A percentile compares a stretch with the other conserved stretches of the same genome.
phyloP scores from a whole-genome alignment of 257 asterid species.

The Penstemon barbatus region DNA sequence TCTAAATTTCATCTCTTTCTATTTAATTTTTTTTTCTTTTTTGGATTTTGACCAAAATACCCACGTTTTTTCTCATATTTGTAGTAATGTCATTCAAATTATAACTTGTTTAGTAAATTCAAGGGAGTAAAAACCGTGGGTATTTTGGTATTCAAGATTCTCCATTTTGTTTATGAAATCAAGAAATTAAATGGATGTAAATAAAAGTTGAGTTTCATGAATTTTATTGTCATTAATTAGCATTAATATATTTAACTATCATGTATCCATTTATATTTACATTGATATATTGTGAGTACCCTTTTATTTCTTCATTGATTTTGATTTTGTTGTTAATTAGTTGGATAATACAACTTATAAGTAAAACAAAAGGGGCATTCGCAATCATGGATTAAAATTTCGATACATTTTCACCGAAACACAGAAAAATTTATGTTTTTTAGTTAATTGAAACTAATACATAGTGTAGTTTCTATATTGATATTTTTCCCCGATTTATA shows the following conservation, averaged over 20 bases:
- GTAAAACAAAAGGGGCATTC: too few relatives aligned
- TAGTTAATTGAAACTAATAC: too few relatives aligned
- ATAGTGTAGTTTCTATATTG: too few relatives aligned
- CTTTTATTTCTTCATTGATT: too few relatives aligned
- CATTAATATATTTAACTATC: neutral
- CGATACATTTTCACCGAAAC: too few relatives aligned
- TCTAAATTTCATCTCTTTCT: neutral
- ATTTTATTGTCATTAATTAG: neutral
- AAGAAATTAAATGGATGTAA: conserved; percentile 32
- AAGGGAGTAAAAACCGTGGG: conserved; percentile 63
- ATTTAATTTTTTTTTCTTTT: neutral
- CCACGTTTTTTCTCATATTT: conserved; percentile 59
- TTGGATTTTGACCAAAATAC: conserved; percentile 59
- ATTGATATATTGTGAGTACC: too few relatives aligned
- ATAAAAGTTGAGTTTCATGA: conserved; percentile 22
- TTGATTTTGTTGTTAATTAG: too few relatives aligned
- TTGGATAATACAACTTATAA: too few relatives aligned
- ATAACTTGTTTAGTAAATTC: neutral
- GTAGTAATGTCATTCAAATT: conserved; percentile 1
- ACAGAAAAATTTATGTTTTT: too few relatives aligned
- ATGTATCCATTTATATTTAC: too few relatives aligned
- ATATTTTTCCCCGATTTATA: too few relatives aligned
- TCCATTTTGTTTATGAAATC: conserved; percentile 22
- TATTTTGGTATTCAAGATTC: conserved; percentile 62
- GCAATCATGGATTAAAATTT: too few relatives aligned